Base-by-base conservation (phyloP, 192 early-diverging fungal species). In the Coemansia interrupta region DNA sequence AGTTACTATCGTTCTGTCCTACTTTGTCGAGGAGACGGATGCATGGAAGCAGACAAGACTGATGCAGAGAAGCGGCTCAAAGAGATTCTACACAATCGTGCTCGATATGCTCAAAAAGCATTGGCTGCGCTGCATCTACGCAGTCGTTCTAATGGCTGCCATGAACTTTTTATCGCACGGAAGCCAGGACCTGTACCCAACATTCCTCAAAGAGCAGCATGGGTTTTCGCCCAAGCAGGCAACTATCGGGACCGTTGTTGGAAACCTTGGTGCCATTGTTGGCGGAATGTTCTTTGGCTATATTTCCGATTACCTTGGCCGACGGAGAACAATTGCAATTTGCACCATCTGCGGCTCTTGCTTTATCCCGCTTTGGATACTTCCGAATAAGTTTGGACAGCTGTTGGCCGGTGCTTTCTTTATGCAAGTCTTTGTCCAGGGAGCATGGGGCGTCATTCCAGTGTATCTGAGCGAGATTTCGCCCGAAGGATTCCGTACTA, bases 151-250 rank as follows among this genome's bases (percentile, higher is more conserved):
- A 12, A 86, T 88, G 84, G 71, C 83, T 2, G 73, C 64, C 45
- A 85, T 89, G 78, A 87, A 88, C 60, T 90, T 90, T 68, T 72
- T 88, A 43, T 82, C 80, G 11, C 88, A 87, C 45, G 85, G 85
- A 26, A 82, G 82, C 52, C 84, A 89, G 60, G 89, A 91, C 65
- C 58, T 91, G 40, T 89, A 82, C 56, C 89, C 89, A 11, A 87
- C 89, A 14, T 88, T 83, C 61, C 63, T 90, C 29, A 79, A 72
- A 44, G 64, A 69, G 45, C 85, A 87, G 60, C 73, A 83, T 19
- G 83, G 82, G 5, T 88, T 82, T 54, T 64, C 72, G 3, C 36
- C 76, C 14, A 52, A 57, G 10, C 73, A 87, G 43, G 73, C 80
- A 17, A 85, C 87, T 3, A 60, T 84, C 13, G 83, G 86, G 6